Evolutionary conservation across 257 asterid species (phyloP).

Genomic region (Fraxinus quadrangulata): DNA sequence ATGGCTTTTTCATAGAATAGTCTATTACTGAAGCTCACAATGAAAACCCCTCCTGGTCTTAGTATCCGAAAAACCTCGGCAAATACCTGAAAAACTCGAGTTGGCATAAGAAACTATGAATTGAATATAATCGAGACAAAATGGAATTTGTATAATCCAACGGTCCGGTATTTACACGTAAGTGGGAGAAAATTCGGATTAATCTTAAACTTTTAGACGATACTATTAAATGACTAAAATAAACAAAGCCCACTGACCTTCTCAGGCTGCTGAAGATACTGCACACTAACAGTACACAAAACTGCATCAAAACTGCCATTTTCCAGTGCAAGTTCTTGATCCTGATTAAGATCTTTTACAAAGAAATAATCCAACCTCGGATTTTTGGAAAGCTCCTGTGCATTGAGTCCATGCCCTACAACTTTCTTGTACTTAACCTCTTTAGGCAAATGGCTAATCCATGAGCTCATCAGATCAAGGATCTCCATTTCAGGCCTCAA

Average conservation of each 20-base stretch:
- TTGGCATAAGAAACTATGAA: neutral
- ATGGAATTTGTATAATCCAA: neutral
- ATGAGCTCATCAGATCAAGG: conserved; percentile 82
- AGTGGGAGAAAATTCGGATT: neutral
- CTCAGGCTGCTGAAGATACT: conserved; percentile 87
- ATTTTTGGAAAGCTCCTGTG: conserved; percentile 72
- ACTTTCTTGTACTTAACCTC: conserved; percentile 63
- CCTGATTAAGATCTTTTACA: conserved; percentile 74
- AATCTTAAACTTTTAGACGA: neutral
- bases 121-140: neutral
- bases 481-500: conserved; percentile 69
- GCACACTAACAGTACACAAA: conserved; percentile 80
- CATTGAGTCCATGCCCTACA: conserved; percentile 85
- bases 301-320: conserved; percentile 66
- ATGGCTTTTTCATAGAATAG: conserved; percentile 81
- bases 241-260: conserved; percentile 40
- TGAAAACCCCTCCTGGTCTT: conserved; percentile 73
- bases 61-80: conserved; percentile 61
- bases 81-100: conserved; percentile 46
- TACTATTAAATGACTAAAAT: neutral
- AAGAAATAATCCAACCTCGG: conserved; percentile 66
- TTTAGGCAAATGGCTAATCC: conserved; percentile 83
- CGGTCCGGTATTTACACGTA: neutral
- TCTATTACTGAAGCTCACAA: conserved; percentile 77
- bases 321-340: conserved; percentile 51